A percentile compares a stretch with the other conserved stretches of the same genome.
phyloP scores from a whole-genome alignment of 139 green algal species.

The Zygnema cylindricum region DNA sequence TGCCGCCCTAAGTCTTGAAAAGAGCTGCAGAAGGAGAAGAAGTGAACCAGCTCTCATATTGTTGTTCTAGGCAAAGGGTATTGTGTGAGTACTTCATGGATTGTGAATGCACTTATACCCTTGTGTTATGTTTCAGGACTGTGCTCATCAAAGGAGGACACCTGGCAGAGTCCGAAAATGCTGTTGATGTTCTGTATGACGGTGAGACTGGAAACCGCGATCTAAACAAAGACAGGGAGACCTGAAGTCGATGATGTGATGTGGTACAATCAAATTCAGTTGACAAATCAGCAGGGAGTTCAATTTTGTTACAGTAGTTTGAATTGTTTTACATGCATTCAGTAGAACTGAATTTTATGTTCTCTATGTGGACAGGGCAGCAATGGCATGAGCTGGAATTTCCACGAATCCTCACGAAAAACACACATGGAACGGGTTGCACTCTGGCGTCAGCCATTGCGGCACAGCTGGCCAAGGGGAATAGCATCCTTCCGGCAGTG shows the following conservation, averaged over 20 bases:
- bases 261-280: too few relatives aligned
- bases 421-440: conserved; percentile 94
- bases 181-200: conserved; percentile 89
- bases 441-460: conserved; percentile 87
- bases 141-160: conserved; percentile 95
- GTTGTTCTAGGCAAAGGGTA: too few relatives aligned
- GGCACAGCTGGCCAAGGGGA: conserved; percentile 83
- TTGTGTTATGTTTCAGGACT: too few relatives aligned
- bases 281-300: too few relatives aligned
- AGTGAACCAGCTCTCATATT: too few relatives aligned
- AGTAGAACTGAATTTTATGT: too few relatives aligned
- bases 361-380: too few relatives aligned
- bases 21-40: neutral
- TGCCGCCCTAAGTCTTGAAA: neutral
- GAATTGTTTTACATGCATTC: too few relatives aligned
- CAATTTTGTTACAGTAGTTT: too few relatives aligned
- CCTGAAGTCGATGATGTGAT: neutral
- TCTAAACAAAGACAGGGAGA: neutral
- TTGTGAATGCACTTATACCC: too few relatives aligned
- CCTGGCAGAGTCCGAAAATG: conserved; percentile 4
- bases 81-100: too few relatives aligned
- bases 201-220: conserved; percentile 22
- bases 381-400: conserved; percentile 66
- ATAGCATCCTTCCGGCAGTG: conserved; percentile 24
- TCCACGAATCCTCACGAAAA: conserved; percentile 67